Conservation (phyloP, 148 eudicot genomes). For the Rheum nobile region DNA sequence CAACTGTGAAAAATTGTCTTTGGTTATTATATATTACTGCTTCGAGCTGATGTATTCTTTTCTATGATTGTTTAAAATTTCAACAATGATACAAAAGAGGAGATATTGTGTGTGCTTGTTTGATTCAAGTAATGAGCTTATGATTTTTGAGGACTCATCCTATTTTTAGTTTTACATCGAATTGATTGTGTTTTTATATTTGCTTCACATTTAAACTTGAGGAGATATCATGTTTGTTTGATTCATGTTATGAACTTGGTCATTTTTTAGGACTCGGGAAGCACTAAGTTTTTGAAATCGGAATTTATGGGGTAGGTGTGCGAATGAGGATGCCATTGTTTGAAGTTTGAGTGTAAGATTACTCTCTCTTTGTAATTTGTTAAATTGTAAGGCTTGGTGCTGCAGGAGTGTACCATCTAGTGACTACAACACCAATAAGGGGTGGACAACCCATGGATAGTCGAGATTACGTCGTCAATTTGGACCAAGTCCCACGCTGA, state of each 20-base stretch:
- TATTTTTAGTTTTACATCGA: not conserved
- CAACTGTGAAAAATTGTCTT: not conserved
- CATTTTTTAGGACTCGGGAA: not conserved
- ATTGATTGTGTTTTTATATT: not conserved
- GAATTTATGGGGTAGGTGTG: not conserved
- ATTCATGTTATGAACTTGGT: not conserved
- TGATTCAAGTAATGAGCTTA: not conserved
- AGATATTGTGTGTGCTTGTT: not conserved
- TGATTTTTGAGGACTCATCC: not conserved
- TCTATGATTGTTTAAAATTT: not conserved
- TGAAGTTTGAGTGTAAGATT: not conserved
- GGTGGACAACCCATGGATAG: conserved; percentile 70
- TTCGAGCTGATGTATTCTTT: not conserved
- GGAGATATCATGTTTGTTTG: not conserved
- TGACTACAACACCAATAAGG: conserved; percentile 46
- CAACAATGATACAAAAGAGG: not conserved
- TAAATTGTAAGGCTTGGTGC: not conserved
- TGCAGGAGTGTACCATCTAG: conserved; percentile 37
- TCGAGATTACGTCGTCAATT: conserved; percentile 66
- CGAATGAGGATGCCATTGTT: not conserved
- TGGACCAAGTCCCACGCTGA: conserved; percentile 96
- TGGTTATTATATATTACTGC: not conserved
- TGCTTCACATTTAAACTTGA: not conserved
- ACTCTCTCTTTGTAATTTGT: not conserved
- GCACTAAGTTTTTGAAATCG: not conserved